Evolutionary conservation across 2,329 filamentous ascomycete genomes (phyloP).

Genomic region (Sphaerulina vaccinii): DNA sequence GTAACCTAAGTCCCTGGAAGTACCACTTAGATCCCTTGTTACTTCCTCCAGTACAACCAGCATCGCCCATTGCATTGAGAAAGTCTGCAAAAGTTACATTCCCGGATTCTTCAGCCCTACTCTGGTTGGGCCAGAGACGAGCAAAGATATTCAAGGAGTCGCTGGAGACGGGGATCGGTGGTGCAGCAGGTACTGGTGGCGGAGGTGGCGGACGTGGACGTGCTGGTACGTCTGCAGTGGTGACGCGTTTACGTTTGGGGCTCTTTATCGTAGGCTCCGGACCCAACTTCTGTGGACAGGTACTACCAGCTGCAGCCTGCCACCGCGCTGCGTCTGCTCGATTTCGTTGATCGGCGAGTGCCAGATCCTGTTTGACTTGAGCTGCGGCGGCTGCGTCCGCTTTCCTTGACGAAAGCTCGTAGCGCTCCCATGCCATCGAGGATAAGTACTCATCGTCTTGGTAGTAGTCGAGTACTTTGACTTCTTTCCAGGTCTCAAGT

Average conservation of each 20-base stretch:
- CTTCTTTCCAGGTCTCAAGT: background rate
- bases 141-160: background rate
- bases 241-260: background rate
- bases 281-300: too few relatives aligned
- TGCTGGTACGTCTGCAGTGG: background rate
- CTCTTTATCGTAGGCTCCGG: background rate
- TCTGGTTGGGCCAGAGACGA: conserved; percentile 4
- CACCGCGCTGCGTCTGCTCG: background rate
- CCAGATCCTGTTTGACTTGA: background rate
- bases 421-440: background rate
- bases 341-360: background rate
- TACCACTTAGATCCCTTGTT: background rate
- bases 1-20: background rate
- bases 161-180: background rate
- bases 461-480: background rate
- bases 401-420: background rate
- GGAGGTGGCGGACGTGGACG: background rate
- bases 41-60: background rate
- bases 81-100: background rate
- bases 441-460: background rate
- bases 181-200: background rate
- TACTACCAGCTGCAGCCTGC: background rate
- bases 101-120: background rate
- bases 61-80: background rate
- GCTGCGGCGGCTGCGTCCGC: background rate